A percentile compares a stretch with the other conserved stretches of the same genome.
Conservation (phyloP, 331 rosid species). For the Rosa hybrid region DNA sequence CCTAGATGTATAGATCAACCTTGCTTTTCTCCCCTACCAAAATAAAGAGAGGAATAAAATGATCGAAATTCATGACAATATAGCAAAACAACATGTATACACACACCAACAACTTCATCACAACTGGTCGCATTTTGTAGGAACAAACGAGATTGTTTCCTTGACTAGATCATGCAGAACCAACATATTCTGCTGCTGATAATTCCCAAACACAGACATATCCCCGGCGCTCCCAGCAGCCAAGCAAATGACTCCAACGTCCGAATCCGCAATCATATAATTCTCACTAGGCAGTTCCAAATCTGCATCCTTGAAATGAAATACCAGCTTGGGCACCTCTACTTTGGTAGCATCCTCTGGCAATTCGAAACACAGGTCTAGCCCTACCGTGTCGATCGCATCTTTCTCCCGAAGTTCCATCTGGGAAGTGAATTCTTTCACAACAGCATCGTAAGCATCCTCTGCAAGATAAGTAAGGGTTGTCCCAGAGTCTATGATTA, state of each 20-base stretch:
- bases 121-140: conserved; percentile 60
- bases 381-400: conserved; percentile 45
- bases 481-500: conserved; percentile 90
- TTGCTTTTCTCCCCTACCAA: background rate
- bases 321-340: conserved; percentile 60
- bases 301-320: conserved; percentile 74
- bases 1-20: background rate
- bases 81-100: background rate
- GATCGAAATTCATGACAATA: background rate
- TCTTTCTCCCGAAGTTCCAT: conserved; percentile 42
- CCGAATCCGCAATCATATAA: conserved; percentile 60
- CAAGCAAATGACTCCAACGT: conserved; percentile 64
- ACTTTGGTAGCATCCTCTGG: conserved; percentile 43
- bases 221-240: conserved; percentile 69
- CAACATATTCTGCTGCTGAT: conserved; percentile 88
- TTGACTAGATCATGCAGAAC: conserved; percentile 72
- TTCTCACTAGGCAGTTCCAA: conserved; percentile 72
- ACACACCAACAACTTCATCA: background rate
- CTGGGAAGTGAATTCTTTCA: conserved; percentile 58
- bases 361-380: conserved; percentile 68
- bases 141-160: conserved; percentile 63
- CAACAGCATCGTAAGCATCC: conserved; percentile 42
- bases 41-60: background rate
- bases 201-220: conserved; percentile 79
- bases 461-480: conserved; percentile 64